phyloP scores from a whole-genome alignment of 139 green algal genomes.

The Chlorella sp. region DNA sequence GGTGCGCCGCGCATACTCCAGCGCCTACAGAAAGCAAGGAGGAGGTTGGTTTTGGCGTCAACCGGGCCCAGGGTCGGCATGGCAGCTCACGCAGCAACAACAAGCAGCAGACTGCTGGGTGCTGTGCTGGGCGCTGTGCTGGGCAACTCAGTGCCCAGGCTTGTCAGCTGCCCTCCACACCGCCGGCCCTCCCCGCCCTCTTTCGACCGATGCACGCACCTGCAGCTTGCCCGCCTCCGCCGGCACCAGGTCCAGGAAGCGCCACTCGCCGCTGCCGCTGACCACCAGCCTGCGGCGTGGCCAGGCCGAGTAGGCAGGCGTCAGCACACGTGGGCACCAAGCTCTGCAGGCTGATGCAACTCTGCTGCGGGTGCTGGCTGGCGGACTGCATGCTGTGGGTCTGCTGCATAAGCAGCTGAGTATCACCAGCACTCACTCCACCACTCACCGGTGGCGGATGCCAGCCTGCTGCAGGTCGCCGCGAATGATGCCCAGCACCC shows the following conservation, averaged over 20 bases:
- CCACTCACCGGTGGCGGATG: constrained; percentile 23
- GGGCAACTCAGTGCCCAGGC: background rate
- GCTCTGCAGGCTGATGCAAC: no score
- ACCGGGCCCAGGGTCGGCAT: background rate
- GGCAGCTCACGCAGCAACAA: no score
- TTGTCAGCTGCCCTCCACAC: no score
- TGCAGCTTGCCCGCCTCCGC: constrained; percentile 55
- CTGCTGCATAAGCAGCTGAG: no score
- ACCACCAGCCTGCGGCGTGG: constrained; percentile 35
- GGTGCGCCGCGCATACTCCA: constrained; percentile 47
- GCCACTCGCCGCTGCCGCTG: constrained; percentile 64
- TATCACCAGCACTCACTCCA: no score
- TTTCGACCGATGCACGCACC: background rate
- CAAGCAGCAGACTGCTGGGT: no score
- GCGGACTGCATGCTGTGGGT: no score
- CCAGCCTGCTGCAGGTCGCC: background rate
- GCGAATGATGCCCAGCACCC: constrained; percentile 22
- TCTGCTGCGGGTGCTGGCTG: no score
- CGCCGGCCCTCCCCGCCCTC: background rate
- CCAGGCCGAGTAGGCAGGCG: no score
- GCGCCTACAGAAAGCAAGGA: background rate
- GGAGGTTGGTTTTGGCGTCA: background rate
- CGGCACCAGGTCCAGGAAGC: constrained; percentile 67
- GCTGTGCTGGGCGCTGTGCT: background rate
- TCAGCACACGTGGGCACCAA: no score